phyloP scores from a whole-genome alignment of 805 yeast species.

The Candida takata region DNA sequence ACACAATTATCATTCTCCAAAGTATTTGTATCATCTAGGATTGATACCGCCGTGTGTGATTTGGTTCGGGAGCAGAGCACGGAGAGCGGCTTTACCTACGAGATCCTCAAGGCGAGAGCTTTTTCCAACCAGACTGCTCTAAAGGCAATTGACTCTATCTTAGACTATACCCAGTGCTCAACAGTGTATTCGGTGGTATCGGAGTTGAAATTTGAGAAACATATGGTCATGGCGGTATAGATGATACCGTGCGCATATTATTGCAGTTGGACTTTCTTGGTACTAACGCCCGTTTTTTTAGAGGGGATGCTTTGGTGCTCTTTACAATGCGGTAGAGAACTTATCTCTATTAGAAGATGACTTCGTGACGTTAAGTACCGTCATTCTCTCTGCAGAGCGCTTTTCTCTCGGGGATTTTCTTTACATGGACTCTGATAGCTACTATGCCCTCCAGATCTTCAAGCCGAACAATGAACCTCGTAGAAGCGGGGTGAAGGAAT shows the following conservation, averaged over 20 bases:
- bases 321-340: conserved; percentile 2
- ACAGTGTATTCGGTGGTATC: conserved; percentile 3
- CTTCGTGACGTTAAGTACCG: background rate
- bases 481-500: conserved; percentile 10
- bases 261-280: background rate
- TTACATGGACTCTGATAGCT: conserved; percentile 25
- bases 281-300: background rate
- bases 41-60: conserved; percentile 2
- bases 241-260: background rate
- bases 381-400: conserved; percentile 2
- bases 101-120: conserved; percentile 5
- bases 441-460: conserved; percentile 23
- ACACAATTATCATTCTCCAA: conserved; percentile 4
- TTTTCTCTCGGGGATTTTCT: conserved; percentile 11
- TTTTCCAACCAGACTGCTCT: conserved; percentile 1
- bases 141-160: conserved; percentile 3
- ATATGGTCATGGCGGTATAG: conserved; percentile 8
- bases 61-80: conserved; percentile 4
- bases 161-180: background rate
- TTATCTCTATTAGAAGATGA: conserved; percentile 3
- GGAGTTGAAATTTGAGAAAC: conserved; percentile 4
- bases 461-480: conserved; percentile 1
- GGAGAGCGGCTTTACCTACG: conserved; percentile 3
- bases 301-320: conserved; percentile 5
- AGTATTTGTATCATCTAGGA: conserved; percentile 3